These are phyloP conservation scores for Chaetomium globosum DNA, from an alignment of 2,329 filamentous ascomycete genomes.

Conservation along the genomic window DNA sequence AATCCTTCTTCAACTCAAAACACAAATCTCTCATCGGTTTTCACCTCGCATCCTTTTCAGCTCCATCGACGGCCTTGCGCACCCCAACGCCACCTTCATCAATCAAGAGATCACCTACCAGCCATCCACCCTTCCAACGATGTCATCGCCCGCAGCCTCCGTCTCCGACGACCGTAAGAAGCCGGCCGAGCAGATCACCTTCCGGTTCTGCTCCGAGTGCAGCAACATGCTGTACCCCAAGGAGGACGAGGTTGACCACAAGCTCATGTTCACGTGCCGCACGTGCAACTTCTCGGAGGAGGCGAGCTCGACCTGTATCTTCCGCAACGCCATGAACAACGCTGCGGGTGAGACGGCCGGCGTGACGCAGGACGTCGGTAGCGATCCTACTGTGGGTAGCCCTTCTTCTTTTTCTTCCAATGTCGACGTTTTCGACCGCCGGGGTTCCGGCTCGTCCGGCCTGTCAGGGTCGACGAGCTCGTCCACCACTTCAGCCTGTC, in stretches of 20 bases:
- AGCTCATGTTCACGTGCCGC: slow-evolving; percentile 91
- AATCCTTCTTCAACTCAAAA: background rate
- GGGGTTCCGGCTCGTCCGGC: background rate
- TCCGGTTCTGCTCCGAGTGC: slow-evolving; percentile 98
- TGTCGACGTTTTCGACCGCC: slow-evolving; percentile 16
- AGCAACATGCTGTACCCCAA: slow-evolving; percentile 98
- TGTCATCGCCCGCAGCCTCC: slow-evolving; percentile 62
- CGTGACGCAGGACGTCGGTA: slow-evolving; percentile 94
- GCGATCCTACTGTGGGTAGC: slow-evolving; percentile 95
- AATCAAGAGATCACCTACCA: background rate
- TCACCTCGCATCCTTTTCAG: background rate
- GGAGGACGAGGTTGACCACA: slow-evolving; percentile 82
- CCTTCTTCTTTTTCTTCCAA: slow-evolving; percentile 41
- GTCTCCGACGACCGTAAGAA: slow-evolving; percentile 46
- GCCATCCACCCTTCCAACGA: slow-evolving; percentile 38
- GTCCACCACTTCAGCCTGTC: slow-evolving; percentile 29
- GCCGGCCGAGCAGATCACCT: slow-evolving; percentile 80
- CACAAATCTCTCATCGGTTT: background rate
- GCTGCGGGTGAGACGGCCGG: slow-evolving; percentile 93
- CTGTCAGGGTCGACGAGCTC: background rate
- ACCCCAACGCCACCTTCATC: background rate
- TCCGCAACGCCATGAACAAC: slow-evolving; percentile 90
- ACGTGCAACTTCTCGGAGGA: slow-evolving; percentile 91
- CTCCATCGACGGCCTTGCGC: background rate
- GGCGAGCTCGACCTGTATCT: slow-evolving; percentile 87